phyloP scores from a whole-genome alignment of 129 eudicot species.

The Dittrichia graveolens region DNA sequence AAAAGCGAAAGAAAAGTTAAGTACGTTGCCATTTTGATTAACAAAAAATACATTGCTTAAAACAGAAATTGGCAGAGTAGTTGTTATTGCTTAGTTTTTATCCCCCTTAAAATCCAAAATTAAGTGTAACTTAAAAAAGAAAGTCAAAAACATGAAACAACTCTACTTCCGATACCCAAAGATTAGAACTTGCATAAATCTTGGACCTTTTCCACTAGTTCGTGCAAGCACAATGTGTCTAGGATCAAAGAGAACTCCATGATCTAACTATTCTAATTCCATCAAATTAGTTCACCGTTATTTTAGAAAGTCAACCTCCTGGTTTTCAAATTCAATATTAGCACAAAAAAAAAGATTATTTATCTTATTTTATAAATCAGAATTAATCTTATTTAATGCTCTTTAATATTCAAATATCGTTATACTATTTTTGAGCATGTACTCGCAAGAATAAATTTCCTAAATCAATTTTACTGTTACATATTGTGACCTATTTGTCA shows the following conservation, averaged over 20 bases:
- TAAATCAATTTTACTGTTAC: constrained; percentile 20
- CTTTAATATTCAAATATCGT: constrained; percentile 19
- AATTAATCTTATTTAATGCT: constrained; percentile 23
- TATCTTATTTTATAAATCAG: background rate
- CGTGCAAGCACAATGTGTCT: constrained; percentile 31
- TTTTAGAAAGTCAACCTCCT: constrained; percentile 10
- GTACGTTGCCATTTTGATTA: background rate
- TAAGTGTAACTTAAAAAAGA: background rate
- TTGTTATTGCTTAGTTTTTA: background rate
- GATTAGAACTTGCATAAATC: background rate
- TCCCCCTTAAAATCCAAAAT: background rate
- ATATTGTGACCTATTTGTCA: background rate
- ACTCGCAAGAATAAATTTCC: background rate
- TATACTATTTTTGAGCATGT: constrained; percentile 27
- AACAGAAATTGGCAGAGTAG: background rate
- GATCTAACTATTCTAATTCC: background rate
- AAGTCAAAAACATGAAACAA: background rate
- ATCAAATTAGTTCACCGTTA: background rate
- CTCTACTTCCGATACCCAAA: background rate
- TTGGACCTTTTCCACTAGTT: constrained; percentile 17
- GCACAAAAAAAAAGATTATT: background rate
- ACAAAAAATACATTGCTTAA: background rate
- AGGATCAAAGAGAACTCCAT: constrained; percentile 10
- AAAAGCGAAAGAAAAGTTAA: background rate
- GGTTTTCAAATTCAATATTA: background rate